phyloP scores from a whole-genome alignment of 768 basidiomycete genomes.

The Lentinula edodes region DNA sequence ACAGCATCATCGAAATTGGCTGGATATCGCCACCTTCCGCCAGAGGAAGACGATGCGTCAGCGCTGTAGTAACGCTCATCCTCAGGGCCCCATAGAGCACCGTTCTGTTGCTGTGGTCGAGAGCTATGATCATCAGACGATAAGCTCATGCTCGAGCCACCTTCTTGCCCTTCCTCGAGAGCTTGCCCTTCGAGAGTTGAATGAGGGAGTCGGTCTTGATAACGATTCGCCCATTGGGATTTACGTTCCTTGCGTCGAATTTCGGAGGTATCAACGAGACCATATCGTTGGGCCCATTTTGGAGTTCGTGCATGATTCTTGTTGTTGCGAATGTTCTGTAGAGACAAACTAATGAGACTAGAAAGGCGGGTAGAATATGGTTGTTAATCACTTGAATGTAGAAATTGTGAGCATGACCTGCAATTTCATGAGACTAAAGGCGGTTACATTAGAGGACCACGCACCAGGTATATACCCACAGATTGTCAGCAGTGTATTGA shows the following conservation, averaged over 20 bases:
- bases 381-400: conserved; percentile 66
- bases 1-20: conserved; percentile 74
- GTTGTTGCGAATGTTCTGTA: conserved; percentile 91
- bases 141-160: conserved; percentile 35
- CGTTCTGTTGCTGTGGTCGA: conserved; percentile 34
- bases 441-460: conserved; percentile 9
- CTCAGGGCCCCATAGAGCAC: conserved; percentile 65
- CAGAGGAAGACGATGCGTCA: conserved; percentile 26
- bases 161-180: conserved; percentile 77
- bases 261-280: conserved; percentile 77
- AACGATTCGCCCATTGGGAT: conserved; percentile 84
- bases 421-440: conserved; percentile 6
- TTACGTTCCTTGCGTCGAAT: conserved; percentile 74
- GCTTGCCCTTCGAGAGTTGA: conserved; percentile 68
- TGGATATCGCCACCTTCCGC: conserved; percentile 78
- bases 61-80: conserved; percentile 72
- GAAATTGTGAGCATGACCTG: conserved; percentile 89
- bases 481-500: conserved; percentile 84
- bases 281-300: conserved; percentile 90
- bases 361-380: background rate
- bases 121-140: conserved; percentile 26
- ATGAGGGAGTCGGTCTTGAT: conserved; percentile 71
- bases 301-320: conserved; percentile 90
- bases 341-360: background rate
- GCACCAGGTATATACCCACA: conserved; percentile 86